A percentile compares a stretch with the other conserved stretches of the same genome.
These are phyloP conservation scores for Cryomyces antarcticus DNA, from an alignment of 495 filamentous ascomycete genomes.

Conservation along the genomic window DNA sequence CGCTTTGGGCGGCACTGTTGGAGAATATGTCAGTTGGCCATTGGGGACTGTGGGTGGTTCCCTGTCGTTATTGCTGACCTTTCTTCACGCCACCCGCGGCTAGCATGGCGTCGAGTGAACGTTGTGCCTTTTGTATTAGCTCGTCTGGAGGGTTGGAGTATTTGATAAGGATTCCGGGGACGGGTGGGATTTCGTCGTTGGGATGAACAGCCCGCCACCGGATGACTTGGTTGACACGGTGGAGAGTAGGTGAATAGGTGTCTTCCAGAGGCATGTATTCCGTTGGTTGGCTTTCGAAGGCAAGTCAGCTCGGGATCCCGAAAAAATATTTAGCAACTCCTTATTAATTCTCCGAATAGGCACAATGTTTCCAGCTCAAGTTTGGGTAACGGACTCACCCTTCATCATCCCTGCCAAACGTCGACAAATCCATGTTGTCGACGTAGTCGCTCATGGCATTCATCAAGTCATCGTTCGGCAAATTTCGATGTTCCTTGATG, in stretches of 20 bases:
- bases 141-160: constrained; percentile 56
- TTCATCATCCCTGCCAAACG: constrained; percentile 41
- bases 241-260: constrained; percentile 75
- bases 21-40: constrained; percentile 10
- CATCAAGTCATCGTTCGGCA: constrained; percentile 55
- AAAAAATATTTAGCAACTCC: not conserved
- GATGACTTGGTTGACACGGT: constrained; percentile 72
- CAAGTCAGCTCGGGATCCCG: no score
- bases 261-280: constrained; percentile 70
- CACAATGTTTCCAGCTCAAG: not conserved
- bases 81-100: constrained; percentile 67
- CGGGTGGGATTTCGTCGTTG: constrained; percentile 41
- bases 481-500: constrained; percentile 65
- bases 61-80: constrained; percentile 25
- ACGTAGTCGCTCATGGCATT: constrained; percentile 79
- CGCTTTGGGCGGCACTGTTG: constrained; percentile 63
- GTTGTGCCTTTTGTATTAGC: constrained; percentile 32
- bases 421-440: constrained; percentile 77
- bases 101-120: constrained; percentile 39
- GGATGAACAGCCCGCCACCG: constrained; percentile 62
- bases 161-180: constrained; percentile 45
- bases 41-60: no score
- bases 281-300: constrained; percentile 29
- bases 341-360: constrained; percentile 13
- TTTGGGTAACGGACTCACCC: constrained; percentile 28